Conservation (phyloP, 2,329 filamentous ascomycete genomes). For the Hypoxylon sp. region DNA sequence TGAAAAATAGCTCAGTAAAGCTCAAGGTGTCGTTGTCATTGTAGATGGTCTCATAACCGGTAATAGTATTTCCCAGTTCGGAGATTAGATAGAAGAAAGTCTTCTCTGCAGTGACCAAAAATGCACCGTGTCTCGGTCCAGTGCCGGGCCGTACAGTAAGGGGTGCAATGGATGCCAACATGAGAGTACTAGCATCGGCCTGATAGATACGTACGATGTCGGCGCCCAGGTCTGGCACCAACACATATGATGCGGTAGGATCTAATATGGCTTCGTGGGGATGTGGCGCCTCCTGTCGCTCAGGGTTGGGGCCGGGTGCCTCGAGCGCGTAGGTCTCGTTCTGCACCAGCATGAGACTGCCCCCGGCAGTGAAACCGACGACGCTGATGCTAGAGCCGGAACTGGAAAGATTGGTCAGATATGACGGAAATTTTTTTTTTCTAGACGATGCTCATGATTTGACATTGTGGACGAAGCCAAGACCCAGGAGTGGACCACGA, state of each 20-base stretch:
- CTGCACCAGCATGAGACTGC: slow-evolving; percentile 55
- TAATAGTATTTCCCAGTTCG: slow-evolving; percentile 71
- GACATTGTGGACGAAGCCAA: slow-evolving; percentile 33
- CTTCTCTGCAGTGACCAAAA: slow-evolving; percentile 60
- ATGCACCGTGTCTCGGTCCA: slow-evolving; percentile 76
- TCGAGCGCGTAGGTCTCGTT: slow-evolving; percentile 57
- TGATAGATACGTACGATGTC: slow-evolving; percentile 71
- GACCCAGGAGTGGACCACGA: slow-evolving; percentile 33
- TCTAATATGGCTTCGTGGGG: slow-evolving; percentile 76
- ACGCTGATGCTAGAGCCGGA: slow-evolving; percentile 61
- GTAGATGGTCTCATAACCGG: slow-evolving; percentile 70
- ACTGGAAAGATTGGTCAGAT: slow-evolving; percentile 51
- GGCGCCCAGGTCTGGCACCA: slow-evolving; percentile 75
- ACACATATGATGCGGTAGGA: slow-evolving; percentile 72
- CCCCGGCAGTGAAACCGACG: slow-evolving; percentile 53
- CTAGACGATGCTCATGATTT: slow-evolving; percentile 32
- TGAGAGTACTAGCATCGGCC: slow-evolving; percentile 63
- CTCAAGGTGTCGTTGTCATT: slow-evolving; percentile 55
- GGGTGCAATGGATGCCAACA: slow-evolving; percentile 57
- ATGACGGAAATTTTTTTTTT: slow-evolving; percentile 20
- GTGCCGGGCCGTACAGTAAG: slow-evolving; percentile 63
- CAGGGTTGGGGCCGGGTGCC: slow-evolving; percentile 55
- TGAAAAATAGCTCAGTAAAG: slow-evolving; percentile 63
- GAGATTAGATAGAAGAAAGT: slow-evolving; percentile 72
- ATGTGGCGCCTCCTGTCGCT: slow-evolving; percentile 70